Evolutionary conservation across 192 early-diverging fungal species (phyloP).

Genomic region (Coemansia sp.): DNA sequence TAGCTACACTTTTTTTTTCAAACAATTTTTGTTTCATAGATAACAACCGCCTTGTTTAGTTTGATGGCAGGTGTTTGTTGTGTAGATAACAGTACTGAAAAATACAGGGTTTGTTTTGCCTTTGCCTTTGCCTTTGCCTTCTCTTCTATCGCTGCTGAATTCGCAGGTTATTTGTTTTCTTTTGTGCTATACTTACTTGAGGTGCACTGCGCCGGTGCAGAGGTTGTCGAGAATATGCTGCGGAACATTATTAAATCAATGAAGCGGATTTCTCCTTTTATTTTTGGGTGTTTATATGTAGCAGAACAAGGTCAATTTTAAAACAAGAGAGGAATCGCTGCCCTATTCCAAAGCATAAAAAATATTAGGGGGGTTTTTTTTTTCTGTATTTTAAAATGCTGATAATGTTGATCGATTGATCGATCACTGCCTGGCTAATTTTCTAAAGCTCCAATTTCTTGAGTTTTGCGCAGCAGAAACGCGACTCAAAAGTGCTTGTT

Average conservation of each 20-base stretch:
- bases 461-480: no score
- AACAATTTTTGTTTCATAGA: neutral
- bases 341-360: neutral
- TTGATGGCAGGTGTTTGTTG: neutral
- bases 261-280: neutral
- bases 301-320: neutral
- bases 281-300: neutral
- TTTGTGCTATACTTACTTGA: slow-evolving; percentile 1
- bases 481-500: no score
- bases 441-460: neutral
- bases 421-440: neutral
- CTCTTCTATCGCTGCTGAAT: neutral
- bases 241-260: slow-evolving; percentile 25
- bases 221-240: slow-evolving; percentile 13
- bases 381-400: neutral
- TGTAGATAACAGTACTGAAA: no score
- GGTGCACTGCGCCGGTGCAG: slow-evolving; percentile 1
- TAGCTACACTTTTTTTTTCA: neutral
- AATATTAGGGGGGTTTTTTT: neutral
- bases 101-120: no score
- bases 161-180: no score
- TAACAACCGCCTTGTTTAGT: neutral
- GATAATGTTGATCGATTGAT: slow-evolving; percentile 2
- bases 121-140: neutral
- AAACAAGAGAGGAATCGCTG: neutral